Conservation (phyloP, 495 filamentous ascomycete genomes). For the Aspergillus coremiiformis region DNA sequence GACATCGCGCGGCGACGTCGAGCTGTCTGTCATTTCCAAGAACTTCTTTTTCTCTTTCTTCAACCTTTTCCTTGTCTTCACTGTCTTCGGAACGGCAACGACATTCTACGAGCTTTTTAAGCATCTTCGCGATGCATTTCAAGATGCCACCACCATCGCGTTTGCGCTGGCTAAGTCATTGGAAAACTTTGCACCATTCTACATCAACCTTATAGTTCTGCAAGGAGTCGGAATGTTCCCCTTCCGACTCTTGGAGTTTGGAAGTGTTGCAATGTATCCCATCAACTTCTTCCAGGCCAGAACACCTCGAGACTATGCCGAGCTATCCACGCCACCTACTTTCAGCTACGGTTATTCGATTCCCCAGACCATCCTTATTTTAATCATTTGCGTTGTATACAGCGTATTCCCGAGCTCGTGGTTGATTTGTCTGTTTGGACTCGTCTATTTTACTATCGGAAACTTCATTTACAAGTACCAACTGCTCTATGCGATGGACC, state of each 20-base stretch:
- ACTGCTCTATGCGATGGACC: constrained; percentile 96
- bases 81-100: constrained; percentile 78
- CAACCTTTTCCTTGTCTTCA: constrained; percentile 95
- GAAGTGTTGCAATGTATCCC: constrained; percentile 77
- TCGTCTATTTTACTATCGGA: constrained; percentile 82
- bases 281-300: constrained; percentile 69
- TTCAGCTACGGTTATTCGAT: constrained; percentile 97
- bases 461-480: constrained; percentile 98
- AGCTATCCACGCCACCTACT: constrained; percentile 70
- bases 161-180: constrained; percentile 68
- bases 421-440: constrained; percentile 72
- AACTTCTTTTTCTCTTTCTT: constrained; percentile 99
- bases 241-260: constrained; percentile 85
- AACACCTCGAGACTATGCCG: constrained; percentile 85
- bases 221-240: constrained; percentile 90
- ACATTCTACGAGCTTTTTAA: constrained; percentile 60
- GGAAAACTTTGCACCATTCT: constrained; percentile 68
- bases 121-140: constrained; percentile 62
- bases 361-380: constrained; percentile 80
- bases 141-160: constrained; percentile 72
- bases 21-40: constrained; percentile 91
- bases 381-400: constrained; percentile 94
- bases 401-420: constrained; percentile 78
- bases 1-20: constrained; percentile 91
- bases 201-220: constrained; percentile 89